Base-by-base conservation (phyloP, 2,329 filamentous ascomycete genomes). In the Aspergillus ruber region DNA sequence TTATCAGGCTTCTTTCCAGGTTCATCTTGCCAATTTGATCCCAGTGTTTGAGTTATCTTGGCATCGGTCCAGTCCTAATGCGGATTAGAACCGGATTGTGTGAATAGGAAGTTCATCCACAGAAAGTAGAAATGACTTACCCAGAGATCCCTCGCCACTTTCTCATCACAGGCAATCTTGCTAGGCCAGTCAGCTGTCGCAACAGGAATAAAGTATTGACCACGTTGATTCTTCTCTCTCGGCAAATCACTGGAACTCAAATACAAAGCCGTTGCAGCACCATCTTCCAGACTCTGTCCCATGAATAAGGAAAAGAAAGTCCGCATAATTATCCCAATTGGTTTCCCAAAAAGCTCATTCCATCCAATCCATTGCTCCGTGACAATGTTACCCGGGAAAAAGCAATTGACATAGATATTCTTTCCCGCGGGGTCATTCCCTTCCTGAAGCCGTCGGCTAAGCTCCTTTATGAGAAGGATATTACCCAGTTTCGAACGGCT, bases 201-300 rank as follows among this genome's bases (percentile, higher is more conserved):
- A 35, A 70, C 59, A 7, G 69, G 68, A 39, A 68, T 60, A 43
- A 70, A 72, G 45, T 69, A 72, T 38, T 54, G 55, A 1, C 67
- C 69, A 27, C 57, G 57, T 13, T 54, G 29, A 9, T 58, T 45
- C 15, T 51, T 44, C 15, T 50, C 48, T 10, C 39, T 44, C 5
- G 67, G 52, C 12, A 61, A 56, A 1, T 42, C 43, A 46, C 57
- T 62, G 10, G 63, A 43, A 15, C 59, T 58, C 27, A 67, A 49
- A 54, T 59, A 67, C 27, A 68, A 40, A 9, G 57, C 62, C 6
- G 58, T 64, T 8, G 61, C 55, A 36, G 63, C 64, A 18, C 53
- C 65, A 43, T 66, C 62, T 39, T 55, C 44, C 15, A 42, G 39
- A 25, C 50, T 60, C 39, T 66, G 62, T 1, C 63, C 61, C 17